Conservation (phyloP, 108 stramenopile species). For the Skeletonema grethae region DNA sequence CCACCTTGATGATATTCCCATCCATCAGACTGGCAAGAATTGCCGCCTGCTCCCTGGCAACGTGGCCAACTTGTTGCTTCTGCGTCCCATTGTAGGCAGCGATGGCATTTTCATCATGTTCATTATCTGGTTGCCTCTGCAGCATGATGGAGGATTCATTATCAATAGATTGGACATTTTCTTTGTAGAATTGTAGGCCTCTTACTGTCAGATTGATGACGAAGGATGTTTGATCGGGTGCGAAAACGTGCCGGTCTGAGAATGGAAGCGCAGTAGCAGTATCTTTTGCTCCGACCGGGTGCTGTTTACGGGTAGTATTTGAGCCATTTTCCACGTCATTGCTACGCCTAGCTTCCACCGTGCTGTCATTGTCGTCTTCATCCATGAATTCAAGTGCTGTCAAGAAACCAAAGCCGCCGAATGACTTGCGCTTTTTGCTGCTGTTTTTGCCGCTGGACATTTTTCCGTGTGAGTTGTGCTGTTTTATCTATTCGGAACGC, state of each 20-base stretch:
- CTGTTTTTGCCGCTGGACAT: not conserved
- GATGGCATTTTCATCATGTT: constrained; percentile 17
- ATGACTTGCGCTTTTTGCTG: not conserved
- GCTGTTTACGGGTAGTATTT: not conserved
- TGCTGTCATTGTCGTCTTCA: not conserved
- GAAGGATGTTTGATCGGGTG: constrained; percentile 2
- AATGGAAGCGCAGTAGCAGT: not conserved
- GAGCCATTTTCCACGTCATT: not conserved
- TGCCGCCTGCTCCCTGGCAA: constrained; percentile 28
- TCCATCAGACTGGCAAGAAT: constrained; percentile 13
- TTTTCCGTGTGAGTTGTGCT: not conserved
- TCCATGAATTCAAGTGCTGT: constrained; percentile 3
- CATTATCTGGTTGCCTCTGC: constrained; percentile 15
- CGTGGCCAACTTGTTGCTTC: constrained; percentile 3
- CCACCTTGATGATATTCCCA: constrained; percentile 12
- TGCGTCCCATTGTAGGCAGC: constrained; percentile 6
- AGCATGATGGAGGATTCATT: constrained; percentile 1
- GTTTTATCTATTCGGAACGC: too few relatives aligned
- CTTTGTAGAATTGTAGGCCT: constrained; percentile 14
- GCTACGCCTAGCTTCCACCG: not conserved
- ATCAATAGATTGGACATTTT: constrained; percentile 9
- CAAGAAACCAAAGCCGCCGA: not conserved
- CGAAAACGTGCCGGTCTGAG: not conserved
- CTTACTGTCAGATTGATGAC: constrained; percentile 4
- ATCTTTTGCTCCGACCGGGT: not conserved